These are phyloP conservation scores for Tricholoma matsutake DNA, from an alignment of 768 basidiomycete genomes.

Conservation along the genomic window DNA sequence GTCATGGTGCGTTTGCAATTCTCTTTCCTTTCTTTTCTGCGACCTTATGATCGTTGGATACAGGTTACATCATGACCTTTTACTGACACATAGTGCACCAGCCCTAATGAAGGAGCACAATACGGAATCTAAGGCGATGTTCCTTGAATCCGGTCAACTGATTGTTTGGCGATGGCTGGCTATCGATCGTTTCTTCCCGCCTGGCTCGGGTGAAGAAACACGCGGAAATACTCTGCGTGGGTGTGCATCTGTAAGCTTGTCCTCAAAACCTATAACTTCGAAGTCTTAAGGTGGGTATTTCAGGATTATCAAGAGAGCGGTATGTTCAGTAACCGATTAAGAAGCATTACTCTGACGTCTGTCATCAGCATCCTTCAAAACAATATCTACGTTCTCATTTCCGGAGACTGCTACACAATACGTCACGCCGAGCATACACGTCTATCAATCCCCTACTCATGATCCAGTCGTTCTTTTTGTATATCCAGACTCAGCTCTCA, in stretches of 20 bases:
- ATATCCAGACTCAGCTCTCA: constrained; percentile 34
- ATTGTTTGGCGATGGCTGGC: constrained; percentile 69
- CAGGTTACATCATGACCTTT: constrained; percentile 58
- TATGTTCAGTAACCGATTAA: constrained; percentile 29
- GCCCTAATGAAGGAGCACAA: constrained; percentile 38
- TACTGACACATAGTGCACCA: constrained; percentile 53
- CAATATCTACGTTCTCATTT: constrained; percentile 50
- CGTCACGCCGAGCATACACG: constrained; percentile 33
- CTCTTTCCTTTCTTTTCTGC: not conserved
- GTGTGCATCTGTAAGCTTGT: constrained; percentile 52
- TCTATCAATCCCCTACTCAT: constrained; percentile 42
- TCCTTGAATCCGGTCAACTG: constrained; percentile 47
- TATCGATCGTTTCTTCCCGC: constrained; percentile 62
- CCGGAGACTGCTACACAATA: constrained; percentile 33
- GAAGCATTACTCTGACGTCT: not conserved
- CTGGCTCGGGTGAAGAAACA: constrained; percentile 27
- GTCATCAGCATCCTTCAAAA: constrained; percentile 59
- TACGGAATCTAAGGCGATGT: constrained; percentile 22
- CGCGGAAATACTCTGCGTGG: constrained; percentile 45
- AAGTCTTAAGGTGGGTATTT: not conserved
- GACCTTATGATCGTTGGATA: not conserved
- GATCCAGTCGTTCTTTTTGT: constrained; percentile 52
- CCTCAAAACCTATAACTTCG: not conserved
- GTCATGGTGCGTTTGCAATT: constrained; percentile 44
- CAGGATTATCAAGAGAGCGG: constrained; percentile 80